Percentiles rank a stretch among this genome's conserved stretches.
phyloP scores from a whole-genome alignment of 2,329 filamentous ascomycete genomes.

The Scortechinia acanthostroma region DNA sequence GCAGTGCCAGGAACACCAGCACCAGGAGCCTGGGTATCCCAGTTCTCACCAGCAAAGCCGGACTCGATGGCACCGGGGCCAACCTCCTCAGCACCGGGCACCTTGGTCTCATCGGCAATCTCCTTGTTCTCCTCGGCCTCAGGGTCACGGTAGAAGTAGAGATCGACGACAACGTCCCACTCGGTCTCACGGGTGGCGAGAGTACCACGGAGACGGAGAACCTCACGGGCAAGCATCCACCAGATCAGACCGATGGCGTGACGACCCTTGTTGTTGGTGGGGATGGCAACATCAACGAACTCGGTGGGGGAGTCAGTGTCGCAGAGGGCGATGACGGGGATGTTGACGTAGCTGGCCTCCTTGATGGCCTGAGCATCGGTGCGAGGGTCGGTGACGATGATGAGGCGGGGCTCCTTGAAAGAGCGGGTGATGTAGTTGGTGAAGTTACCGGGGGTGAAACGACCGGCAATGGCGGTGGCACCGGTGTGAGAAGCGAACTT shows the following conservation, averaged over 20 bases:
- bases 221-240: constrained; percentile 99
- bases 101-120: constrained; percentile 81
- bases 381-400: constrained; percentile 98
- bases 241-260: constrained; percentile 97
- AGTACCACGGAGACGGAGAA: constrained; percentile 95
- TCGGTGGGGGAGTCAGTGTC: constrained; percentile 99
- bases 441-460: constrained; percentile 99
- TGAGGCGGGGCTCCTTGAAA: constrained; percentile 99
- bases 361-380: constrained; percentile 99
- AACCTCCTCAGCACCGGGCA: constrained; percentile 76
- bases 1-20: constrained; percentile 61
- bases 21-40: constrained; percentile 69
- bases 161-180: constrained; percentile 99
- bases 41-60: constrained; percentile 73
- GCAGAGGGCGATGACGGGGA: constrained; percentile 97
- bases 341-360: constrained; percentile 99
- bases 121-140: constrained; percentile 99
- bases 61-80: constrained; percentile 71
- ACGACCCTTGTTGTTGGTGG: constrained; percentile 99
- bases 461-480: constrained; percentile 94
- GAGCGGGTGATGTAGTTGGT: constrained; percentile 99
- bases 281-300: constrained; percentile 99
- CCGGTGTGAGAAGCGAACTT: constrained; percentile 99
- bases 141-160: constrained; percentile 99
- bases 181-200: constrained; percentile 91